Evolutionary conservation across 495 filamentous ascomycete species (phyloP).

Genomic region (Annulohypoxylon maeteangense): DNA sequence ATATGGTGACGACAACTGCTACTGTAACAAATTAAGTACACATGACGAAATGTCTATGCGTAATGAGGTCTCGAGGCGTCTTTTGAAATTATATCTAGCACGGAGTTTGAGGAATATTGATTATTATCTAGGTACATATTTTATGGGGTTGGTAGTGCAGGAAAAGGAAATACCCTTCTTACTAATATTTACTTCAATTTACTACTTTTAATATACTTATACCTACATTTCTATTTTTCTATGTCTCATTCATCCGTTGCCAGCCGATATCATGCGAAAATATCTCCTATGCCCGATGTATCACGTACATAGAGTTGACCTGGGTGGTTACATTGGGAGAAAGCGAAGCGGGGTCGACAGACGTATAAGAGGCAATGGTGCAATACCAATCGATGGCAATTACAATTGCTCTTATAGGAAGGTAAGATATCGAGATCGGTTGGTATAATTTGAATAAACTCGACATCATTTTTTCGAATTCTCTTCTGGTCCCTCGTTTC

Average conservation of each 20-base stretch:
- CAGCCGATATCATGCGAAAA: background rate
- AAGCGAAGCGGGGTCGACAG: slow-evolving; percentile 27
- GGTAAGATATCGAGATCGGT: slow-evolving; percentile 10
- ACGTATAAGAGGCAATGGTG: slow-evolving; percentile 18
- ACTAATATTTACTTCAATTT: slow-evolving; percentile 11
- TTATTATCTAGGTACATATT: background rate
- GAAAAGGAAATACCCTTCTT: slow-evolving; percentile 33
- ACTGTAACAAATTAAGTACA: slow-evolving; percentile 1
- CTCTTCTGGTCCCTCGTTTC: background rate
- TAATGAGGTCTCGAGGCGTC: background rate
- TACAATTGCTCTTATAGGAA: slow-evolving; percentile 31
- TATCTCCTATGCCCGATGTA: slow-evolving; percentile 38
- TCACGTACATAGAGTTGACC: background rate
- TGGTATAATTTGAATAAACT: background rate
- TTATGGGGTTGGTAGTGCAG: background rate
- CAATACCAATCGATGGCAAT: slow-evolving; percentile 21
- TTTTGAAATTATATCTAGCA: slow-evolving; percentile 16
- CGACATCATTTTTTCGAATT: background rate
- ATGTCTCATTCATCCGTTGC: background rate
- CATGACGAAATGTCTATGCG: background rate
- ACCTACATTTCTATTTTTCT: background rate
- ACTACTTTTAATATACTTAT: slow-evolving; percentile 18
- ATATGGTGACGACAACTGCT: slow-evolving; percentile 19
- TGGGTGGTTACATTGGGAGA: slow-evolving; percentile 15
- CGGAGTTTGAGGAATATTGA: slow-evolving; percentile 17